phyloP scores from a whole-genome alignment of 2,329 filamentous ascomycete species.

The Cladophialophora exuberans region DNA sequence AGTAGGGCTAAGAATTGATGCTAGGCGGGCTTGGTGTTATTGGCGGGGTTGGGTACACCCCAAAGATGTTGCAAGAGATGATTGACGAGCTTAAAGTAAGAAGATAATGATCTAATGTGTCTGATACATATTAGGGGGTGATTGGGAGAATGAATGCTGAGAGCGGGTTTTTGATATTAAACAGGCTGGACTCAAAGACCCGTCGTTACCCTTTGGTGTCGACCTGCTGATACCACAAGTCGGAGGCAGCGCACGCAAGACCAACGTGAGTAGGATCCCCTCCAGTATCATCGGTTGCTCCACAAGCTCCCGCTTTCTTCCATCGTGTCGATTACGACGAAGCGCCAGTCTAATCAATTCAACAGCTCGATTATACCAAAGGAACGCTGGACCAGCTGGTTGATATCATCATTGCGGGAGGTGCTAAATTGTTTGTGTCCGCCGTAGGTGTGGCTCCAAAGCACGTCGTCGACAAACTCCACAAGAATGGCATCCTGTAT shows the following conservation, averaged over 20 bases:
- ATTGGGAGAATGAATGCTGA: neutral
- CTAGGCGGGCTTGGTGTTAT: conserved; percentile 33
- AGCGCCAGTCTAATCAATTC: neutral
- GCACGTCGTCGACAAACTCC: conserved; percentile 69
- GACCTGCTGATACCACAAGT: conserved; percentile 82
- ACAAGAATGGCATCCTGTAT: conserved; percentile 71
- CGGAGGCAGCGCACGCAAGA: conserved; percentile 74
- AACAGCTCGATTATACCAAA: conserved; percentile 78
- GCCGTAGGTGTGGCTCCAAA: conserved; percentile 78
- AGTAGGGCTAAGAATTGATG: neutral
- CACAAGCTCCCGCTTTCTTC: too few relatives aligned
- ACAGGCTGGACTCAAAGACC: conserved; percentile 62
- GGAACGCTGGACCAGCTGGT: conserved; percentile 79
- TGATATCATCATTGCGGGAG: conserved; percentile 75
- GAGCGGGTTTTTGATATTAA: neutral
- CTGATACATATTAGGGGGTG: too few relatives aligned
- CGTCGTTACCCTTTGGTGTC: conserved; percentile 74
- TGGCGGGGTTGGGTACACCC: conserved; percentile 49
- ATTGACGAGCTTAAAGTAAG: conserved; percentile 42
- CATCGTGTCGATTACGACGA: neutral
- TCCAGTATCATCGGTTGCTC: neutral
- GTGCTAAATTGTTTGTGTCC: conserved; percentile 74
- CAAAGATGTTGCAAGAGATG: conserved; percentile 74
- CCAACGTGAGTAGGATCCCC: conserved; percentile 47
- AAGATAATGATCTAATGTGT: neutral